Conservation (phyloP, 2,329 filamentous ascomycete species). For the Colletotrichum navitas region DNA sequence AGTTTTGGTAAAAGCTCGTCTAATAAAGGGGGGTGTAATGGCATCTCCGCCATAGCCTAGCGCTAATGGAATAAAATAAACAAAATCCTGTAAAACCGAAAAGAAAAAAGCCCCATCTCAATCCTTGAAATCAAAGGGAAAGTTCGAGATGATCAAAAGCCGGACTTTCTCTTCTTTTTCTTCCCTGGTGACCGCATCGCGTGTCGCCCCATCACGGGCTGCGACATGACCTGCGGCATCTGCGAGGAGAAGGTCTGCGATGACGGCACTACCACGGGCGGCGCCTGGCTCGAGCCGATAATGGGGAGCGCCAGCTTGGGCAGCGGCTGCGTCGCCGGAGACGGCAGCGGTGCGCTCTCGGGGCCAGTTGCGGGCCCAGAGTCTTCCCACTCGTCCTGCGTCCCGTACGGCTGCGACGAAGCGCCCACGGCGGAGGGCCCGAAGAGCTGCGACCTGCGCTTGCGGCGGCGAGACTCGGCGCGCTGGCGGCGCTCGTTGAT, state of each 20-base stretch:
- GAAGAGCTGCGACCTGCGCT: slow-evolving; percentile 32
- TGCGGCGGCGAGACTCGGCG: slow-evolving; percentile 46
- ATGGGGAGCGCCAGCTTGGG: slow-evolving; percentile 30
- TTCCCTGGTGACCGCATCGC: slow-evolving; percentile 59
- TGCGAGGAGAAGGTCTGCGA: slow-evolving; percentile 44
- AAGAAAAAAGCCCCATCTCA: background rate
- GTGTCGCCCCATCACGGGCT: slow-evolving; percentile 60
- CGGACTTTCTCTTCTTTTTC: slow-evolving; percentile 39
- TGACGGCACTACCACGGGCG: slow-evolving; percentile 13
- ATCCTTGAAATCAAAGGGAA: background rate
- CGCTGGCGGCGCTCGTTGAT: slow-evolving; percentile 51
- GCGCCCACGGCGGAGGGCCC: slow-evolving; percentile 5
- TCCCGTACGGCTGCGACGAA: slow-evolving; percentile 26
- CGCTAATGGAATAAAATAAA: slow-evolving; percentile 9
- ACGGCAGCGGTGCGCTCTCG: background rate
- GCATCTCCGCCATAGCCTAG: slow-evolving; percentile 21
- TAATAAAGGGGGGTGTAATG: slow-evolving; percentile 13
- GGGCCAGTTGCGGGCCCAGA: slow-evolving; percentile 18
- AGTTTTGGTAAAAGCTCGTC: background rate
- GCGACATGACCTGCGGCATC: slow-evolving; percentile 57
- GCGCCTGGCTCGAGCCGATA: slow-evolving; percentile 34
- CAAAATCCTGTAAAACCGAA: slow-evolving; percentile 7
- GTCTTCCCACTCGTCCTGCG: slow-evolving; percentile 35
- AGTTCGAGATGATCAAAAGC: slow-evolving; percentile 13
- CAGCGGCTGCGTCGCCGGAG: slow-evolving; percentile 28